Evolutionary conservation across 176 grass and related monocot species (phyloP), one percentile per base, ranked within the genome.

Genomic region (Phoenix dactylifera): DNA sequence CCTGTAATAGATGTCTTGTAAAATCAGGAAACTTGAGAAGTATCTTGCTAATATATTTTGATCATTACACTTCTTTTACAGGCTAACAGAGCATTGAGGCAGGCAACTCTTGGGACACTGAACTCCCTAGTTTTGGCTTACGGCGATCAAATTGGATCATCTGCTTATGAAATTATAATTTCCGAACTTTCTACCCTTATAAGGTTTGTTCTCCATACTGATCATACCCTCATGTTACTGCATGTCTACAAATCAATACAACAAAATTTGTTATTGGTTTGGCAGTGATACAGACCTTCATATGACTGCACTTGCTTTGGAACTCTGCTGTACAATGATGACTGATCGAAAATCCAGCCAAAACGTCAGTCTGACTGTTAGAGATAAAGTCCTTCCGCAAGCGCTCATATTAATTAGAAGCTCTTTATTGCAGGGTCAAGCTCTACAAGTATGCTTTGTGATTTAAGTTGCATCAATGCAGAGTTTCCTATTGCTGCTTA

Each of bases 301-400:
- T 70, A 95, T 95, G 89, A 89, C 89, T 18, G 89, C 89, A 18
- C 84, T 95, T 79, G 89, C 89, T 22, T 51, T 95, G 67, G 89
- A 88, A 60, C 89, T 95, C 68, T 95, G 89, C 66, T 95, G 84
- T 65, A 95, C 89, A 22, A 82, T 88, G 74, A 95, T 95, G 89
- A 61, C 74, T 4, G 85, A 88, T 30, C 76, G 78, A 71, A 88
- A 82, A 60, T 88, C 85, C 19, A 82, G 74, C 51, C 85, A 88
- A 65, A 95, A 84, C 61, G 75, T 95, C 72, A 81, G 89, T 62
- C 32, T 74, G 25, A 77, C 89, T 57, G 78, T 95, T 63, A 82
- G 78, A 44, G 62, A 80, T 51, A 95, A 88, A 73, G 85, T 95
- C 68, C 86, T 95, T 32, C 89, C 84, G 53, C 89, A 95, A 77